Conservation (phyloP, 805 yeast genomes). For the Metschnikowia colocasiae region DNA sequence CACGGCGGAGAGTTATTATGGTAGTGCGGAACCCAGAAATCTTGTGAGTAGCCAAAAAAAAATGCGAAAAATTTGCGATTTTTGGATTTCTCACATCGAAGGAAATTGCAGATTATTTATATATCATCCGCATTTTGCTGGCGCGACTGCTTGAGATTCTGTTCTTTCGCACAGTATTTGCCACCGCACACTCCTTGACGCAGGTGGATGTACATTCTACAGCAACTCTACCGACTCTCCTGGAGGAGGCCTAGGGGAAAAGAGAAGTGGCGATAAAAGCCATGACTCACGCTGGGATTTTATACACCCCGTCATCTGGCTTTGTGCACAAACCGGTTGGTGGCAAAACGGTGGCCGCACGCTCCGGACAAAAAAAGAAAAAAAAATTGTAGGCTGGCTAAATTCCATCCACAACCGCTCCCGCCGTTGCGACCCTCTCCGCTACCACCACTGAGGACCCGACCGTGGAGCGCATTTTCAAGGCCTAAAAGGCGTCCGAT, state of each 20-base stretch:
- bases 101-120: slow-evolving; percentile 23
- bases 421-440: neutral
- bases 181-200: slow-evolving; percentile 16
- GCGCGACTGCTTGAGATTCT: slow-evolving; percentile 15
- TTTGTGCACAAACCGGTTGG: neutral
- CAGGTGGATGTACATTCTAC: slow-evolving; percentile 9
- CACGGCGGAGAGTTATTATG: slow-evolving; percentile 3
- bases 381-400: neutral
- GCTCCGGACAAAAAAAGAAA: neutral
- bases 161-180: slow-evolving; percentile 7
- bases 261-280: neutral
- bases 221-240: neutral
- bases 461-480: neutral
- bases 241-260: neutral
- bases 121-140: slow-evolving; percentile 19
- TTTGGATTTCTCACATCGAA: slow-evolving; percentile 15
- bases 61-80: slow-evolving; percentile 15
- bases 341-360: slow-evolving; percentile 4
- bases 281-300: neutral
- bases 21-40: slow-evolving; percentile 15
- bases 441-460: neutral
- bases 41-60: slow-evolving; percentile 10
- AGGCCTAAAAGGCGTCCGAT: neutral
- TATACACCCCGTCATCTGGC: neutral
- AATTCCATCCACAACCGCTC: neutral